Conservation (phyloP, 768 basidiomycete species). For the Mrakia blollopis region DNA sequence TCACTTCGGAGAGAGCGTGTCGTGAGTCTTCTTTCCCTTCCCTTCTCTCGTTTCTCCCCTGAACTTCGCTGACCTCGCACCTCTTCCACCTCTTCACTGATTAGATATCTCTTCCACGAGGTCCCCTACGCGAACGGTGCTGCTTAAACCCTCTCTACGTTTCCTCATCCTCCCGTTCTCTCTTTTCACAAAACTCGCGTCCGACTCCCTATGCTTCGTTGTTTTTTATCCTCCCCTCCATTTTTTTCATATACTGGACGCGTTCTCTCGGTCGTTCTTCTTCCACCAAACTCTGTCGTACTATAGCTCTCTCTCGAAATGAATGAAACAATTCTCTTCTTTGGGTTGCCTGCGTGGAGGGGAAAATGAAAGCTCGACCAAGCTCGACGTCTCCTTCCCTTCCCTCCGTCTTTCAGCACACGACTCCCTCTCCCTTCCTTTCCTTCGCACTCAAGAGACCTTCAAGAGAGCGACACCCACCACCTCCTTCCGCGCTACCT, state of each 20-base stretch:
- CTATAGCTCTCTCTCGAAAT: too few species aligned
- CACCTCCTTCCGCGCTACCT: too few species aligned
- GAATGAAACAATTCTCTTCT: too few species aligned
- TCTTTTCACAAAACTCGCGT: background rate
- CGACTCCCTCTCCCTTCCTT: background rate
- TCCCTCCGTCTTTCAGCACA: background rate
- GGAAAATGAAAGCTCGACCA: background rate
- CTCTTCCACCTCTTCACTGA: background rate
- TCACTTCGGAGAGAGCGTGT: slow-evolving; percentile 32
- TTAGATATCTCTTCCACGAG: slow-evolving; percentile 33
- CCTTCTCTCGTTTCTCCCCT: background rate
- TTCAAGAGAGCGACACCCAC: too few species aligned
- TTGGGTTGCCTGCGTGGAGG: background rate
- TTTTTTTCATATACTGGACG: background rate
- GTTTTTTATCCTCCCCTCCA: background rate
- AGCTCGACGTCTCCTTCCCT: background rate
- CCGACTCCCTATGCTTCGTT: background rate
- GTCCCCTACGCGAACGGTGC: slow-evolving; percentile 22
- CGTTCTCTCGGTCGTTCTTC: background rate
- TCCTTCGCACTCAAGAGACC: background rate
- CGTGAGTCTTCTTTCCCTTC: slow-evolving; percentile 12
- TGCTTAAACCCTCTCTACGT: background rate
- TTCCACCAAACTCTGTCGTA: too few species aligned
- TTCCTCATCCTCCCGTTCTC: background rate
- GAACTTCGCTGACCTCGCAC: background rate